phyloP scores from a whole-genome alignment of 257 asterid species.

The Solanum medicagineum region DNA sequence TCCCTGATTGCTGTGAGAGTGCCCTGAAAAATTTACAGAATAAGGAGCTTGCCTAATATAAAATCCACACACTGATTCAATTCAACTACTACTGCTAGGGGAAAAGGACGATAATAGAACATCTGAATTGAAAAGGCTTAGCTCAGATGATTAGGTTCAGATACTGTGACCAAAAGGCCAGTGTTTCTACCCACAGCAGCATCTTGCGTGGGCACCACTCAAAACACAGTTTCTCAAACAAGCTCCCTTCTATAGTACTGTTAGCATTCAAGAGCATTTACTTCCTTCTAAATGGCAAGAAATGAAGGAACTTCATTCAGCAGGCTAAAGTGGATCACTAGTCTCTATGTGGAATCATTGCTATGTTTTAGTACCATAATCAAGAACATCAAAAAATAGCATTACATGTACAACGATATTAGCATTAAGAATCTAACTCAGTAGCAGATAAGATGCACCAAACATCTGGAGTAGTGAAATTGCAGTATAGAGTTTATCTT shows the following conservation, averaged over 20 bases:
- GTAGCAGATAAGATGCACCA: not conserved
- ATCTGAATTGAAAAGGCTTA: not conserved
- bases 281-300: not conserved
- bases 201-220: not conserved
- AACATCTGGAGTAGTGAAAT: not conserved
- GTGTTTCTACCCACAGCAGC: not conserved
- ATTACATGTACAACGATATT: not conserved
- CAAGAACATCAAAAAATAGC: not conserved
- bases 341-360: not conserved
- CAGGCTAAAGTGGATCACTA: not conserved
- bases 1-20: constrained; percentile 92
- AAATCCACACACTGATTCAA: not conserved
- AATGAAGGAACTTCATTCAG: not conserved
- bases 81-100: not conserved
- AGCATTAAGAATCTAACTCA: not conserved
- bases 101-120: not conserved
- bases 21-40: constrained; percentile 38
- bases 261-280: not conserved
- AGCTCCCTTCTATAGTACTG: not conserved
- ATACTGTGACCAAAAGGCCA: not conserved
- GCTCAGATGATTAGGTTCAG: not conserved
- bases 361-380: not conserved
- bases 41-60: not conserved
- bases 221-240: not conserved
- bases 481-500: not conserved